Base-by-base conservation (phyloP, 495 filamentous ascomycete genomes). In the Penicillium tannophilum region DNA sequence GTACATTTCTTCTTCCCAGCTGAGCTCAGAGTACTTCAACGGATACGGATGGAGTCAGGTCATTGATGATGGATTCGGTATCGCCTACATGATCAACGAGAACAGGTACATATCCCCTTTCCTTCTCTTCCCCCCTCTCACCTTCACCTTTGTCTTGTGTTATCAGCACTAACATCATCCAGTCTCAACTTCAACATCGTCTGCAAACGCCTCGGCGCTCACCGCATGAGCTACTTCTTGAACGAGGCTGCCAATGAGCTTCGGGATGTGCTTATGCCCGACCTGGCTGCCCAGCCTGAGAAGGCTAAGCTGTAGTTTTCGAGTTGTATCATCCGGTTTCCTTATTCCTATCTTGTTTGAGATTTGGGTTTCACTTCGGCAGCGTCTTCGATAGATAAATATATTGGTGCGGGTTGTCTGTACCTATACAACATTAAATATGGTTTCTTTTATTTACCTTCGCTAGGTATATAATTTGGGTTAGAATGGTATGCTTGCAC, bases 21-120 rank as follows among this genome's bases (percentile, higher is more conserved):
- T 99, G 70, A 93, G 88, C 77, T 91, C 87, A 28, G 95, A 99
- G 82, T 96, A 86, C 80, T 99, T 98, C 81, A 98, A 99, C 71
- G 95, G 95, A 16, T 99, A 99, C 78, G 95, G 95, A 31, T 99
- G 95, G 95, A 95, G 91, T 69, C 93, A 99, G 83, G 95, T 99
- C 19, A 89, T 98, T 56, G 93, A 98, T 70, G 90, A 88, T 39
- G 94, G 94, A 16, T 99, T 91, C 72, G 94, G 95, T 20, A 96
- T 99, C 73, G 95, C 95, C 12, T 99, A 99, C 67, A 99, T 99
- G 95, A 97, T 99, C 67, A 99, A 99, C 69, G 94, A 99, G 83
- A 96, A 95, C 74, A 88, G 79, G 82, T 84, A 61, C 48, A 71
- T 11, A 24, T 4, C 3, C 19, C 16, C 9, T 12, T 16, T 17